Conservation (phyloP, 2,329 filamentous ascomycete species). For the Lojkania enalia region DNA sequence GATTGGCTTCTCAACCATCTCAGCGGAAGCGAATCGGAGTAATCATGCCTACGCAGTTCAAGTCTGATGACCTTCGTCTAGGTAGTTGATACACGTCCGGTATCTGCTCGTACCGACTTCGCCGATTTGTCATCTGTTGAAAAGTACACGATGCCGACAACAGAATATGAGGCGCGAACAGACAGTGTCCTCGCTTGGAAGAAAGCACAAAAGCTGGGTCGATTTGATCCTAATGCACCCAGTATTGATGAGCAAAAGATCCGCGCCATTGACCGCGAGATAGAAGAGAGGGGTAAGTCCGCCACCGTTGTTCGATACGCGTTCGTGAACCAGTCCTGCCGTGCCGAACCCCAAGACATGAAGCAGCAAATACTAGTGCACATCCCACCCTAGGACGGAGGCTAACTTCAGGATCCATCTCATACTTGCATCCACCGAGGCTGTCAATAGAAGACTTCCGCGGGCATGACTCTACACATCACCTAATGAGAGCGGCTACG, state of each 20-base stretch:
- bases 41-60: slow-evolving; percentile 17
- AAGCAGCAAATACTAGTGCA: slow-evolving; percentile 21
- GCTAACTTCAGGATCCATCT: slow-evolving; percentile 10
- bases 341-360: slow-evolving; percentile 15
- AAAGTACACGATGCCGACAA: slow-evolving; percentile 86
- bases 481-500: slow-evolving; percentile 23
- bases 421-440: slow-evolving; percentile 12
- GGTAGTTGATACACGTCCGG: slow-evolving; percentile 80
- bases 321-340: slow-evolving; percentile 20
- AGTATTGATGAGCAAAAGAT: slow-evolving; percentile 73
- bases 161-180: slow-evolving; percentile 81
- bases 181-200: slow-evolving; percentile 96
- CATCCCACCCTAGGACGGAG: slow-evolving; percentile 1
- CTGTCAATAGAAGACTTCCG: slow-evolving; percentile 4
- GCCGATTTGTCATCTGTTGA: slow-evolving; percentile 79
- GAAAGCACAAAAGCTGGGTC: slow-evolving; percentile 89
- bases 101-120: slow-evolving; percentile 75
- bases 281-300: slow-evolving; percentile 65
- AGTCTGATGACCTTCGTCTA: slow-evolving; percentile 46
- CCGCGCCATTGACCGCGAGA: slow-evolving; percentile 68
- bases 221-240: slow-evolving; percentile 86
- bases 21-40: slow-evolving; percentile 16
- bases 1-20: slow-evolving; percentile 15
- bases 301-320: slow-evolving; percentile 14
- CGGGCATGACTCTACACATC: slow-evolving; percentile 20